Evolutionary conservation across 805 yeast species (phyloP).

Genomic region (Saturnispora hagleri): DNA sequence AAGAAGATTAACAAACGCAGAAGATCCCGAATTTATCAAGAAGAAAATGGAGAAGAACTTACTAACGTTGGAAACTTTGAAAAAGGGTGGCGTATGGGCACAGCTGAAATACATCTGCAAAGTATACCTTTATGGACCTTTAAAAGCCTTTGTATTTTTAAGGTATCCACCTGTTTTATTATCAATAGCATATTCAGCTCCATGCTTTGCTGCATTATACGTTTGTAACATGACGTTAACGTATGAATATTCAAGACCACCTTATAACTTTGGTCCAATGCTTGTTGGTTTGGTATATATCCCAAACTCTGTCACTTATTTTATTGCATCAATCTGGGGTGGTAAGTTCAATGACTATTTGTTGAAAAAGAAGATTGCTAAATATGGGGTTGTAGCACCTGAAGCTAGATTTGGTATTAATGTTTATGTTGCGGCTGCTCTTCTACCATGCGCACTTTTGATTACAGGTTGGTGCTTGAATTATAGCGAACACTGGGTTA

Average conservation of each 20-base stretch:
- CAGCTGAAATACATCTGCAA: conserved; percentile 26
- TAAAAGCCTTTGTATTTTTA: conserved; percentile 50
- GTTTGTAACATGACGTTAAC: conserved; percentile 69
- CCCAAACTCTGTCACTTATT: conserved; percentile 73
- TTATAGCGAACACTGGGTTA: conserved; percentile 59
- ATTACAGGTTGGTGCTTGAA: conserved; percentile 80
- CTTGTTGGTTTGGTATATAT: conserved; percentile 69
- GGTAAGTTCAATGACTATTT: conserved; percentile 72
- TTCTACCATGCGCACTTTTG: conserved; percentile 56
- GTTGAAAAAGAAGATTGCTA: conserved; percentile 38
- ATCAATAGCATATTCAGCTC: conserved; percentile 56
- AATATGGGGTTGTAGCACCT: conserved; percentile 61
- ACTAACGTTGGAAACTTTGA: conserved; percentile 16
- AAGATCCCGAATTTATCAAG: conserved; percentile 14
- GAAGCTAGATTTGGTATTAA: conserved; percentile 76
- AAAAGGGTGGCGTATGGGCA: conserved; percentile 14
- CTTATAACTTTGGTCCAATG: conserved; percentile 60
- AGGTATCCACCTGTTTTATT: conserved; percentile 67
- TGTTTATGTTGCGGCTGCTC: conserved; percentile 51
- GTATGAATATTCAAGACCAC: conserved; percentile 47
- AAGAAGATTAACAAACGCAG: conserved; percentile 10
- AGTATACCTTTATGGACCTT: conserved; percentile 47
- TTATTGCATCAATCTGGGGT: conserved; percentile 68
- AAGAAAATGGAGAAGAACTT: conserved; percentile 14
- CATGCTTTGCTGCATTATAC: conserved; percentile 63